Conservation (phyloP, 2,329 filamentous ascomycete genomes). For the Colletotrichum lindemuthianum region DNA sequence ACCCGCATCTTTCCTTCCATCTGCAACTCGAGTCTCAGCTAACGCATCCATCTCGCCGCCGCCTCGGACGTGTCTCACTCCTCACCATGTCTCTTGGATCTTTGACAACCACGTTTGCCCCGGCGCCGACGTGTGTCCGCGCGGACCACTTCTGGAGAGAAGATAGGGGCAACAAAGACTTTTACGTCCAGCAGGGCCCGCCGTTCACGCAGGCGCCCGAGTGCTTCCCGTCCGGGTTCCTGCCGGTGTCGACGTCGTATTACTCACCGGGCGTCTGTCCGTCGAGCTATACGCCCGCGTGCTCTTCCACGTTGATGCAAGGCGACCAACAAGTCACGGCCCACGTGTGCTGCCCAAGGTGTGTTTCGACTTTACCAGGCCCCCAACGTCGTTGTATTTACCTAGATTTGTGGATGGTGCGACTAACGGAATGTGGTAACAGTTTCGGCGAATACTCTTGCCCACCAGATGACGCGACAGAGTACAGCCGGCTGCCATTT, state of each 20-base stretch:
- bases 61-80: too few species aligned
- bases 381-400: neutral
- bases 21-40: too few species aligned
- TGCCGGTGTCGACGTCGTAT: slow-evolving; percentile 5
- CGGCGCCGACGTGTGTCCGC: slow-evolving; percentile 6
- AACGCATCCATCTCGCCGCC: too few species aligned
- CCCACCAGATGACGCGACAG: neutral
- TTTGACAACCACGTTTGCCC: neutral
- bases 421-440: neutral
- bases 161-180: slow-evolving; percentile 1
- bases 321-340: slow-evolving; percentile 2
- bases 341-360: neutral
- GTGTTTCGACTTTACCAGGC: neutral
- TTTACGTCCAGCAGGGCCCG: slow-evolving; percentile 7
- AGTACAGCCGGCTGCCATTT: neutral
- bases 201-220: slow-evolving; percentile 9
- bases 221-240: slow-evolving; percentile 3
- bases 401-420: neutral
- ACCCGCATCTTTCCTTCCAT: too few species aligned
- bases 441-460: slow-evolving; percentile 2
- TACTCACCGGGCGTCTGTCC: slow-evolving; percentile 7
- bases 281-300: neutral
- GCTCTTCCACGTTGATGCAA: slow-evolving; percentile 6
- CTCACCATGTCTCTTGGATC: slow-evolving; percentile 5
- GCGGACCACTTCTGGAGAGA: slow-evolving; percentile 3